Evolutionary conservation across 1,284 basidiomycete species (phyloP), one percentile per base, ranked within the genome.

Genomic region (Wallemia hederae): DNA sequence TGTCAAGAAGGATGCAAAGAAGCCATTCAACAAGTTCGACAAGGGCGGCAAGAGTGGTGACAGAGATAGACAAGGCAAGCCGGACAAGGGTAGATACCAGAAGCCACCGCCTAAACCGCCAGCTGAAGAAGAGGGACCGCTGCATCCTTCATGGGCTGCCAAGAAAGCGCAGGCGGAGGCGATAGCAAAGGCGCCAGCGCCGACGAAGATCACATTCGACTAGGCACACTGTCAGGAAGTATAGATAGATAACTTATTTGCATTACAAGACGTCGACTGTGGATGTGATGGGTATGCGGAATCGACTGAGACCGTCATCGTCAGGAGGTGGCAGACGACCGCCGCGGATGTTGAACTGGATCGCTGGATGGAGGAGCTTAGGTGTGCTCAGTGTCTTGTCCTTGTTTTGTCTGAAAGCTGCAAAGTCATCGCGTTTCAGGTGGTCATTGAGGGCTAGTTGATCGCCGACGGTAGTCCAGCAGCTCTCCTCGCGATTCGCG

Each of bases 381-480:
- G 67, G 67, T 28, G 65, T 62, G 1, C 60, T 63, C 34, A 68
- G 59, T 24, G 29, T 55, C 1, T 59, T 61, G 58, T 69, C 68
- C 29, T 66, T 56, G 58, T 64, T 64, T 24, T 61, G 29, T n/a
- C 68, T 60, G 65, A 68, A 63, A 1, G 63, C 62, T 22, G 63
- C 58, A 1, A n/a, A 59, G 11, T 61, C 59, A 2, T 66, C 64
- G 9, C 62, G 59, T 15, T 62, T 61, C 1, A 68, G 58, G 39
- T 69, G 68, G 33, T 65, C 63, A 62, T 69, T 69, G 24, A 60
- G 28, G 15, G 56, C 59, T 17, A 56, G 59, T 56, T 69, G 68
- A 22, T 67, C 65, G 0, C 58, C 62, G 11, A 69, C 67, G n/a
- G 66, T 67, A 24, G 65, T 63, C 49, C 62, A 63, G 63, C 66